Percentiles rank a stretch among this genome's conserved stretches.
Conservation (phyloP, 2,329 filamentous ascomycete genomes). For the Pseudogymnoascus destructans region DNA sequence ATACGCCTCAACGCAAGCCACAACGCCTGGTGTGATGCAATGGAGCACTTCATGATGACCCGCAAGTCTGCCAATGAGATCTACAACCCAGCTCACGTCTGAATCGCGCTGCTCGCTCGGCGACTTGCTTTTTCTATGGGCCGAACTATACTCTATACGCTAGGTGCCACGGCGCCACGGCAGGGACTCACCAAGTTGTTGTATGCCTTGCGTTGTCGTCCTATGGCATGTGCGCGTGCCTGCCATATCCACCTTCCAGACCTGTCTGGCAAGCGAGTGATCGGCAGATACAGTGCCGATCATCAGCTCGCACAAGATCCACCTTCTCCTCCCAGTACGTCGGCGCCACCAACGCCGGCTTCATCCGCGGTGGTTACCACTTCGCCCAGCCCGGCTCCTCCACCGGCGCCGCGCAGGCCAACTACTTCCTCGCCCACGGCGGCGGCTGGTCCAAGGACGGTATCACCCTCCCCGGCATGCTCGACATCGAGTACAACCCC, state of each 20-base stretch:
- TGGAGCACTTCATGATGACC: neutral
- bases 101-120: neutral
- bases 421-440: slow-evolving; percentile 39
- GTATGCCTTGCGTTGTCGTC: neutral
- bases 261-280: neutral
- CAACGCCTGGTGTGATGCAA: neutral
- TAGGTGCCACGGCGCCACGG: neutral
- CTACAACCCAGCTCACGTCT: neutral
- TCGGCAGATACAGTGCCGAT: neutral
- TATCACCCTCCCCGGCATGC: slow-evolving; percentile 42
- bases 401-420: slow-evolving; percentile 35
- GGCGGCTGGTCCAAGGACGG: slow-evolving; percentile 42
- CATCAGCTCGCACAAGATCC: slow-evolving; percentile 13
- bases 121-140: neutral
- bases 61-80: neutral
- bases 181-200: neutral
- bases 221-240: neutral
- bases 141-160: neutral
- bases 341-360: slow-evolving; percentile 35
- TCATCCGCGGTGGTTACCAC: slow-evolving; percentile 45
- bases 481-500: slow-evolving; percentile 38
- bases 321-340: slow-evolving; percentile 37
- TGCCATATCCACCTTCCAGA: neutral
- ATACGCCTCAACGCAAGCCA: neutral
- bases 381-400: slow-evolving; percentile 36